Conservation (phyloP, 371 early-diverging fungal genomes). For the Rhizopus sp. region DNA sequence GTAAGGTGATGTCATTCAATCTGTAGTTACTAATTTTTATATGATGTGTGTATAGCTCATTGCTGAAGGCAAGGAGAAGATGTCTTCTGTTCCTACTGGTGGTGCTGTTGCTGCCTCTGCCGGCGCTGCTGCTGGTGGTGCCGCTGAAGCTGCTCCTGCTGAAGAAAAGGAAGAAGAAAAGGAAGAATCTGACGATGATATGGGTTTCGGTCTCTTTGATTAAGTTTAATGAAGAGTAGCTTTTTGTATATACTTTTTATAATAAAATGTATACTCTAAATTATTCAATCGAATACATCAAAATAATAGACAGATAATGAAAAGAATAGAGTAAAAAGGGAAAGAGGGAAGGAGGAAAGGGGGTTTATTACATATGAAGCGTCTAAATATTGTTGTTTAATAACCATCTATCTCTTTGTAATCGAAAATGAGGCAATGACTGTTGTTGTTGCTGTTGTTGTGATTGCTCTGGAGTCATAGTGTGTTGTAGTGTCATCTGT, state of each 20-base stretch:
- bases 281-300: no score
- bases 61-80: slow-evolving; percentile 87
- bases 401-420: slow-evolving; percentile 25
- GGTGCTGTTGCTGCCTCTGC: slow-evolving; percentile 75
- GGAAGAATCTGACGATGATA: slow-evolving; percentile 91
- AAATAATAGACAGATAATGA: no score
- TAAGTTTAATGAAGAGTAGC: slow-evolving; percentile 8
- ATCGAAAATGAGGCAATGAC: background rate
- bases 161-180: slow-evolving; percentile 73
- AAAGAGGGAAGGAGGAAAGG: no score
- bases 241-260: no score
- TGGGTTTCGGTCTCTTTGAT: slow-evolving; percentile 71
- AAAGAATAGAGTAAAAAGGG: no score
- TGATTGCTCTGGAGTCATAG: slow-evolving; percentile 11
- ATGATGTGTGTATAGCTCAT: slow-evolving; percentile 55
- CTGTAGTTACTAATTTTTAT: background rate
- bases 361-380: no score
- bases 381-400: slow-evolving; percentile 17
- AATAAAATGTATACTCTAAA: no score
- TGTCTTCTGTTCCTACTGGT: slow-evolving; percentile 89
- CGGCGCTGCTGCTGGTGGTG: slow-evolving; percentile 55
- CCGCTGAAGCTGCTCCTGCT: slow-evolving; percentile 45
- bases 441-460: slow-evolving; percentile 15
- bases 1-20: slow-evolving; percentile 25
- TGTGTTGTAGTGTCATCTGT: slow-evolving; percentile 11